phyloP scores from a whole-genome alignment of 352 stramenopile species.

The Blastocystis sp. region DNA sequence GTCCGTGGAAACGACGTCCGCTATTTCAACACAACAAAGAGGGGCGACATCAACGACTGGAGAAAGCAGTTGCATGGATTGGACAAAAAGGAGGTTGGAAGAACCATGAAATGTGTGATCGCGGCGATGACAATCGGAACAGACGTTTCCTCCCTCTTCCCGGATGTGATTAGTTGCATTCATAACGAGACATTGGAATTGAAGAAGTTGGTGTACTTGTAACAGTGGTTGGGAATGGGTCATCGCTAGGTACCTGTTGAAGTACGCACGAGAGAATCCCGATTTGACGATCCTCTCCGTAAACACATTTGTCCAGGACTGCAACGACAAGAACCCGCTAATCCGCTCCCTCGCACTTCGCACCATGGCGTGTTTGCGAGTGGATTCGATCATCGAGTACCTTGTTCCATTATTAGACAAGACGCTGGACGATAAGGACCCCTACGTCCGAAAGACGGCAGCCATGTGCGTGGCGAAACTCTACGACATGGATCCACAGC shows the following conservation, averaged over 20 bases:
- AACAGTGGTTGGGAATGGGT: slow-evolving; percentile 59
- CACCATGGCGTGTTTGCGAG: slow-evolving; percentile 98
- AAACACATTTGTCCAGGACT: slow-evolving; percentile 90
- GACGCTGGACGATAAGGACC: slow-evolving; percentile 67
- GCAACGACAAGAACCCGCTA: slow-evolving; percentile 79
- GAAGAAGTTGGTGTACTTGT: slow-evolving; percentile 99
- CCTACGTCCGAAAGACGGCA: slow-evolving; percentile 98
- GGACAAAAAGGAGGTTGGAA: slow-evolving; percentile 89
- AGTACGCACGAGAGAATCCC: slow-evolving; percentile 97
- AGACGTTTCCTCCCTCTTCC: slow-evolving; percentile 95
- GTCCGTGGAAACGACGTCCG: slow-evolving; percentile 81
- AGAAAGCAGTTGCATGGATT: slow-evolving; percentile 88
- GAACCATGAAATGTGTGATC: slow-evolving; percentile 95
- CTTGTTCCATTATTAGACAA: slow-evolving; percentile 69
- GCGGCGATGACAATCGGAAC: slow-evolving; percentile 98
- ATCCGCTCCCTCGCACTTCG: slow-evolving; percentile 90
- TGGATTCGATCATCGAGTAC: slow-evolving; percentile 96
- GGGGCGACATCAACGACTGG: slow-evolving; percentile 93
- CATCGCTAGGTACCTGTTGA: slow-evolving; percentile 82
- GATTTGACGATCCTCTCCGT: slow-evolving; percentile 94
- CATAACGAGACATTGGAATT: slow-evolving; percentile 73
- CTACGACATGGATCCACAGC: slow-evolving; percentile 92
- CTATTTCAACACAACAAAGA: slow-evolving; percentile 97
- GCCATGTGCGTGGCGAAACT: slow-evolving; percentile 97
- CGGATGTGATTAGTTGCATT: slow-evolving; percentile 97